phyloP scores from a whole-genome alignment of 176 grass and related monocot species.

The Triticum urartu region DNA sequence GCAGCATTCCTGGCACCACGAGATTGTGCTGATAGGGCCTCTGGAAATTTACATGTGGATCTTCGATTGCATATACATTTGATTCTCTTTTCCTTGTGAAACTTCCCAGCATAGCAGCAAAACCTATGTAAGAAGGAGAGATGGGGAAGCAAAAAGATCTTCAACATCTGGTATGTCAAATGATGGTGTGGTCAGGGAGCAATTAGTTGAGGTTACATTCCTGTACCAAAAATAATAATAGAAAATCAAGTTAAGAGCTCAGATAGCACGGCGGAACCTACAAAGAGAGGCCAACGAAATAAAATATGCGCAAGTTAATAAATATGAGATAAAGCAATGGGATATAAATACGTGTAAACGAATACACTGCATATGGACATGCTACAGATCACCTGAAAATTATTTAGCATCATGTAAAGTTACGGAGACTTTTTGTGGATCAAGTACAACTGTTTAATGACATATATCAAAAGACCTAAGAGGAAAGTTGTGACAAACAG shows the following conservation, averaged over 20 bases:
- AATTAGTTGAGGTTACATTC: slow-evolving; percentile 17
- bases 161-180: slow-evolving; percentile 75
- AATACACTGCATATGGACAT: background rate
- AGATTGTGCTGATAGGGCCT: slow-evolving; percentile 43
- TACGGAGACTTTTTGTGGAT: background rate
- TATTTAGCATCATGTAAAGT: background rate
- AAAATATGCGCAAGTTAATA: background rate
- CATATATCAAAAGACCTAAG: background rate
- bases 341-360: background rate
- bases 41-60: slow-evolving; percentile 57
- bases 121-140: slow-evolving; percentile 31
- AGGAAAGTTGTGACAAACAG: background rate
- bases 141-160: slow-evolving; percentile 49
- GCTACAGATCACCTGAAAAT: background rate
- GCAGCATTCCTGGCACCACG: slow-evolving; percentile 41
- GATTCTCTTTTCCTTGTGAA: slow-evolving; percentile 78
- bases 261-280: background rate
- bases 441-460: background rate
- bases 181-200: slow-evolving; percentile 40
- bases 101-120: slow-evolving; percentile 41
- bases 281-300: background rate
- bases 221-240: background rate
- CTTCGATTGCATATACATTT: slow-evolving; percentile 50
- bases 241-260: slow-evolving; percentile 8
- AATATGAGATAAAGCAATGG: background rate